Evolutionary conservation across 768 basidiomycete species (phyloP).

Genomic region (Hypsizygus marmoreus): DNA sequence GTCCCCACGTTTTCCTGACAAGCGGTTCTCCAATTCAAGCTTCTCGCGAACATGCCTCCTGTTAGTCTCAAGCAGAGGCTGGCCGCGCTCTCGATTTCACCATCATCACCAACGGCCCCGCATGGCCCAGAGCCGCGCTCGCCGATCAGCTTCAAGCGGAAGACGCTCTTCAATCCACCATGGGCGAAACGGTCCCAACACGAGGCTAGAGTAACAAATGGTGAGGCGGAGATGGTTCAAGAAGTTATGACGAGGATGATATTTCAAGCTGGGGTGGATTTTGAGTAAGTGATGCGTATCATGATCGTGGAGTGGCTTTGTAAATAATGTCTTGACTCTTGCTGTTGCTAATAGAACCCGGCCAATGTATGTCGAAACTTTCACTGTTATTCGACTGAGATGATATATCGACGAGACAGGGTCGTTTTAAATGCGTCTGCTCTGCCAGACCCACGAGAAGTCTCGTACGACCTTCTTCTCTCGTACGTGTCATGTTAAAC

Average conservation of each 20-base stretch:
- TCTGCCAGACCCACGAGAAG: constrained; percentile 74
- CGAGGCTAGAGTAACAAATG: constrained; percentile 32
- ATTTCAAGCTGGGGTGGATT: constrained; percentile 89
- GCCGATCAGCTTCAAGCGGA: constrained; percentile 28
- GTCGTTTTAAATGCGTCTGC: constrained; percentile 83
- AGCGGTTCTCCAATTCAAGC: too few species aligned
- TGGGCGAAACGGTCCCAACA: constrained; percentile 47
- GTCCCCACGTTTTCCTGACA: too few species aligned
- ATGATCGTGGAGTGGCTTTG: neutral
- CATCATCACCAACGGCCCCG: constrained; percentile 49
- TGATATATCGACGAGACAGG: constrained; percentile 43
- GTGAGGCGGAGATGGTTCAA: constrained; percentile 62
- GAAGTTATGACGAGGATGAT: constrained; percentile 72
- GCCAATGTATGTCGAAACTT: constrained; percentile 68
- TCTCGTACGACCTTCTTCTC: constrained; percentile 77
- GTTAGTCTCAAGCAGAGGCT: constrained; percentile 67
- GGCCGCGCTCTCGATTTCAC: constrained; percentile 58
- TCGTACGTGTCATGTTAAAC: constrained; percentile 47
- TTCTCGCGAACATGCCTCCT: constrained; percentile 26
- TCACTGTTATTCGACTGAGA: constrained; percentile 4
- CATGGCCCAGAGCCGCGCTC: constrained; percentile 24
- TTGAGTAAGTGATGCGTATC: constrained; percentile 68
- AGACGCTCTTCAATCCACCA: constrained; percentile 49
- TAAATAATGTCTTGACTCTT: too few species aligned
- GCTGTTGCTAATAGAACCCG: constrained; percentile 74